Conservation (phyloP, 345 rosid genomes). For the Mercurialis annua region DNA sequence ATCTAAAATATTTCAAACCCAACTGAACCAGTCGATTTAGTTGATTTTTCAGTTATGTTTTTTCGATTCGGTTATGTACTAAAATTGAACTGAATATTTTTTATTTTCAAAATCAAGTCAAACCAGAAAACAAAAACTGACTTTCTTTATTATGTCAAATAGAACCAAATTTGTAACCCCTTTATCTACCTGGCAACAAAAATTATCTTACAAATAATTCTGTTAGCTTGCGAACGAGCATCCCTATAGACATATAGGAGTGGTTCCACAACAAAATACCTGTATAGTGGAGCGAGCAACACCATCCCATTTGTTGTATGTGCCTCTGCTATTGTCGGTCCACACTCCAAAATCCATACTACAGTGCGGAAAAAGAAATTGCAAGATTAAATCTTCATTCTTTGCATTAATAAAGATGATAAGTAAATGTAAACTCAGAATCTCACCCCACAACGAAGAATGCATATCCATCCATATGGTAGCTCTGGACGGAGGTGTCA, state of each 20-base stretch:
- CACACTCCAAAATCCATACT: conserved; percentile 95
- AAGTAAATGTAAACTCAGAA: conserved; percentile 19
- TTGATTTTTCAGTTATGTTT: too few relatives aligned
- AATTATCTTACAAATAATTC: background rate
- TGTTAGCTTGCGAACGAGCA: background rate
- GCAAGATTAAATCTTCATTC: conserved; percentile 4
- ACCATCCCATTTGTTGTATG: conserved; percentile 91
- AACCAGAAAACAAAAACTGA: too few relatives aligned
- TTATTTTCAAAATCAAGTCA: too few relatives aligned
- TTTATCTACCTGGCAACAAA: background rate
- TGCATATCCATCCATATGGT: conserved; percentile 93
- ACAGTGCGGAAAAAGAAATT: conserved; percentile 19
- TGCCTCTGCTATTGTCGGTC: conserved; percentile 85
- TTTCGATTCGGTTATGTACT: too few relatives aligned
- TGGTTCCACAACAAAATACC: conserved; percentile 37
- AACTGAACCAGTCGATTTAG: too few relatives aligned
- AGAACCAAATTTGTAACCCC: too few relatives aligned
- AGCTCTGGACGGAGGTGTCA: conserved; percentile 66
- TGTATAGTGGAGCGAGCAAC: conserved; percentile 81
- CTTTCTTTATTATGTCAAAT: too few relatives aligned
- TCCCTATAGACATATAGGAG: background rate
- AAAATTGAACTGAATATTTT: too few relatives aligned
- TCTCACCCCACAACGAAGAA: conserved; percentile 94
- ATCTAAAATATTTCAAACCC: too few relatives aligned
- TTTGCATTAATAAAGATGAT: conserved; percentile 9